Evolutionary conservation across 208 protist species (phyloP).

Genomic region (Sergeia podlipaevii): DNA sequence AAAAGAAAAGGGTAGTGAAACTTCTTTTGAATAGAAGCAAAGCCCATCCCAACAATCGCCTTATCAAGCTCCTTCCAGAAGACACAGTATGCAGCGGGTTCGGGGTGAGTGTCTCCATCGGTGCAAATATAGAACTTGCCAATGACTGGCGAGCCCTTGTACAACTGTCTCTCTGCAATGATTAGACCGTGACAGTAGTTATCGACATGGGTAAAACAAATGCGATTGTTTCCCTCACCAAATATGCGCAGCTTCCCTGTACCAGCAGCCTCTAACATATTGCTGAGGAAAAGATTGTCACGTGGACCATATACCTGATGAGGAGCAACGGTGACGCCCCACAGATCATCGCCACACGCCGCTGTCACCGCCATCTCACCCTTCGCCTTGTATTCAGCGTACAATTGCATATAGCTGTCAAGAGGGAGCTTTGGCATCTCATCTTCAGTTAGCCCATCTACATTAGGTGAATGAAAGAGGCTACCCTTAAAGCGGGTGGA

Average conservation of each 20-base stretch:
- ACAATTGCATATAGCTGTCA: conserved; percentile 91
- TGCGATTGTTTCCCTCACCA: conserved; percentile 88
- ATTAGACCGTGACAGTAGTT: conserved; percentile 95
- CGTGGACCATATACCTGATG: conserved; percentile 96
- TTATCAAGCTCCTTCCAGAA: conserved; percentile 94
- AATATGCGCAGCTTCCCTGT: conserved; percentile 94
- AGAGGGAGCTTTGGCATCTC: conserved; percentile 88
- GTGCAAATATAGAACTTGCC: conserved; percentile 96
- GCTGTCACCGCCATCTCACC: conserved; percentile 87
- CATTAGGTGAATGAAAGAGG: conserved; percentile 86
- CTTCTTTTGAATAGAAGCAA: conserved; percentile 76
- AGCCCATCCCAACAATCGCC: conserved; percentile 86
- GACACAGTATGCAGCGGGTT: conserved; percentile 83
- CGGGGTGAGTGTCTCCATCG: conserved; percentile 90
- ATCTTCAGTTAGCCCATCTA: conserved; percentile 90
- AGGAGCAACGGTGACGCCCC: conserved; percentile 88
- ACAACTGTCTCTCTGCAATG: conserved; percentile 88
- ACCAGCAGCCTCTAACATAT: conserved; percentile 92
- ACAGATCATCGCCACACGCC: conserved; percentile 79
- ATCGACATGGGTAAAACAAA: conserved; percentile 95
- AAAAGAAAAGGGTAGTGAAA: conserved; percentile 87
- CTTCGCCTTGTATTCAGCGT: conserved; percentile 92
- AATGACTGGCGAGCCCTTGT: conserved; percentile 83
- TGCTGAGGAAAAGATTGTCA: conserved; percentile 95
- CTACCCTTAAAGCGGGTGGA: conserved; percentile 91